These are phyloP conservation scores for Adansonia grandidieri DNA, from an alignment of 441 rosid genomes.

Conservation along the genomic window DNA sequence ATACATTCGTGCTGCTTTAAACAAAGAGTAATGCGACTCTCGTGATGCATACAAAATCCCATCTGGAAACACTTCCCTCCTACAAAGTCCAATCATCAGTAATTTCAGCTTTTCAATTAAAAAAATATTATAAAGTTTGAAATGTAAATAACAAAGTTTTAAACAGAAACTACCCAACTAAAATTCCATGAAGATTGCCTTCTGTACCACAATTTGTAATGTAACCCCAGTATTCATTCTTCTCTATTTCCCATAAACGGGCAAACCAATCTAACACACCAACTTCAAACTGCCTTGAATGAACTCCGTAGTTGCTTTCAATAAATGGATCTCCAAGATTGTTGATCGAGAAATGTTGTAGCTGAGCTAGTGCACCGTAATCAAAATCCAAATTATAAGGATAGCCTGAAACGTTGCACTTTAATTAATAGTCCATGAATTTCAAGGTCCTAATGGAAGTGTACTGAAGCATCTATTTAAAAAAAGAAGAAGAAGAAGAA, in stretches of 20 bases:
- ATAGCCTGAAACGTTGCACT: slow-evolving; percentile 56
- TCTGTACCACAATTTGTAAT: slow-evolving; percentile 96
- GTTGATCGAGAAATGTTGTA: slow-evolving; percentile 93
- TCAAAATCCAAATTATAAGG: slow-evolving; percentile 92
- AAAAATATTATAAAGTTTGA: background rate
- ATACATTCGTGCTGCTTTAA: slow-evolving; percentile 94
- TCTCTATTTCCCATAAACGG: slow-evolving; percentile 89
- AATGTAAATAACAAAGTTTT: background rate
- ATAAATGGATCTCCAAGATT: slow-evolving; percentile 95
- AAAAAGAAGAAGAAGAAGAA: background rate
- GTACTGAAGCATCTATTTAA: background rate
- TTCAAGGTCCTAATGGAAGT: background rate
- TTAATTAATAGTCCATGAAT: background rate
- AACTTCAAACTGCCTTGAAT: slow-evolving; percentile 92
- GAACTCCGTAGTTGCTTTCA: slow-evolving; percentile 96
- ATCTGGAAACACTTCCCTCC: slow-evolving; percentile 87
- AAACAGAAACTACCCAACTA: slow-evolving; percentile 56
- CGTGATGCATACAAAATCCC: slow-evolving; percentile 83
- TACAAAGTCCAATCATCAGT: slow-evolving; percentile 30
- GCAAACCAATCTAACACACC: slow-evolving; percentile 99
- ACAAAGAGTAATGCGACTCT: slow-evolving; percentile 85
- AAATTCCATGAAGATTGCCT: slow-evolving; percentile 96
- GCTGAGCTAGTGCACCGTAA: slow-evolving; percentile 80
- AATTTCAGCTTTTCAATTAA: background rate
- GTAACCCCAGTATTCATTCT: slow-evolving; percentile 91